Evolutionary conservation across 1,284 basidiomycete genomes (phyloP), one percentile per base, ranked within the genome.

Genomic region (Trichosporon sp.): DNA sequence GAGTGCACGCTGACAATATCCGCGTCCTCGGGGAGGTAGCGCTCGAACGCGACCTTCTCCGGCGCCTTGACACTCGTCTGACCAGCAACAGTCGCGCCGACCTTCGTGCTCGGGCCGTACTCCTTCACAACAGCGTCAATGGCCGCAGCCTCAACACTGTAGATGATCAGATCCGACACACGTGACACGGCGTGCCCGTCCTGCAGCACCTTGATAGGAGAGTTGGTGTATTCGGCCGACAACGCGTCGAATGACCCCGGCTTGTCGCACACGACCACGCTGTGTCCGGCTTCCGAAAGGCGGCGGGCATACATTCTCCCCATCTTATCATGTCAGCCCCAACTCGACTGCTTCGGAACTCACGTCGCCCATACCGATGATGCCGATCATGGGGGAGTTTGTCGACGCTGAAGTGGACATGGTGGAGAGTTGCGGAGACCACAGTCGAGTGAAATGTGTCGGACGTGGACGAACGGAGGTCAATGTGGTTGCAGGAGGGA

Each of bases 1-100:
- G 95, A 98, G 83, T 99, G 96, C 70, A 94, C 89, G 0, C 94
- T 97, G 60, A 98, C 88, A 75, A 99, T 95, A 75, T 91, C 87
- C 15, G 92, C 90, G 76, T 99, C 96, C 7, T 84, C 73, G 0
- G 96, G 97, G 0, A 98, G 88, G 78, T 93, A 87, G 66, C 88
- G 88, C 74, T 99, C 95, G 78, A 99, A 99, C 0, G 97, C 96
- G 0, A 83, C 87, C 74, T 88, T 89, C 80, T 99, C 96, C 0
- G 97, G 97, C 0, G 94, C 92, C 82, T 99, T 99, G 69, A 98
- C 96, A 0, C 93, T 95, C 0, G 96, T 98, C 83, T 99, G 96
- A 0, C 94, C 96, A 0, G 93, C 89, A 7, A 99, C 95, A 64
- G 98, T 90, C 1, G 96, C 92, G 23, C 92, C 89, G 21, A 95